Evolutionary conservation across 352 stramenopile species (phyloP), one percentile per base, ranked within the genome.

Genomic region (Globisporangium cederbergense): DNA sequence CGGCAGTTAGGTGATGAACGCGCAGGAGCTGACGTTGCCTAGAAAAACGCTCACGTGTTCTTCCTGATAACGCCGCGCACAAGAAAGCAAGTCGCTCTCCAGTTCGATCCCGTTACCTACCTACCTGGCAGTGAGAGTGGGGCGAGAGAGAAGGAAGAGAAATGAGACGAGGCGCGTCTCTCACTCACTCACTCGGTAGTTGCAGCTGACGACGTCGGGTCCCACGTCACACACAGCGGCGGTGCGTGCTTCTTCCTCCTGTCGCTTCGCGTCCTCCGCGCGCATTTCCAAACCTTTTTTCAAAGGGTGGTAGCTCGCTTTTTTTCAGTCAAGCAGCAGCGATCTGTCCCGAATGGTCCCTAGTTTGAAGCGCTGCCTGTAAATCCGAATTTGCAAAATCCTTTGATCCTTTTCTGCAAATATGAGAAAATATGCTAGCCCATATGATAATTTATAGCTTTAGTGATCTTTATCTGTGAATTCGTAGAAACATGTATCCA

Each of bases 41-140:
- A 18, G 51, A 57, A 57, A 60, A 60, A 60, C 54, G 54, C 34
- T 57, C 8, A 25, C 22, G 47, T 54, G 52, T 32, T 18, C 52
- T 34, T 14, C 54, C 16, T 47, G 40, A 60, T 50, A 49, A 28
- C 52, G 30, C 25, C 25, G 25, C 25, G 25, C 25, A 28, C 25
- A 28, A 28, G 25, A 28, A 28, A 28, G 25, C 25, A 28, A 28
- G 25, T 28, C 25, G 25, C 30, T 8, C 25, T 7, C 20, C 36
- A 16, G n/a, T 22, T 59, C 53, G n/a, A 22, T n/a, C 11, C 53
- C 49, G 49, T 54, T 54, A 10, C 6, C 10, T 28, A n/a, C n/a
- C 25, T 28, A 30, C 20, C 18, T 32, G 11, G 22, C 49, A 54
- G 49, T 18, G 28, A 40, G 51, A 43, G 50, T 28, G 25, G 25